Evolutionary conservation across 768 basidiomycete species (phyloP), one percentile per base, ranked within the genome.

Genomic region (Boletus coccyginus): DNA sequence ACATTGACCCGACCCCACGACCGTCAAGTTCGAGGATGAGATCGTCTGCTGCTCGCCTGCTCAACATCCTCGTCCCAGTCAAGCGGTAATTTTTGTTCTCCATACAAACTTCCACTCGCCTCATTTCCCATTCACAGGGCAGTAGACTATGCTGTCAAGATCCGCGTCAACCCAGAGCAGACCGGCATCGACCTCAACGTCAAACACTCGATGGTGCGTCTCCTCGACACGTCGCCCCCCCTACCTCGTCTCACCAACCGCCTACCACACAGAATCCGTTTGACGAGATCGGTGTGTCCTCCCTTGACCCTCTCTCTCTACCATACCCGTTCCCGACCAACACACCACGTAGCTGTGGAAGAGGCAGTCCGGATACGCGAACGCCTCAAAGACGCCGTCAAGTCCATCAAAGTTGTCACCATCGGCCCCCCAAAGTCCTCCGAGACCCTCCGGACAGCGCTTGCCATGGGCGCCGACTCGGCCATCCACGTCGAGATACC

Each of bases 101-200:
- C 12, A 4, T 19, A n/a, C 16, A 16, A 21, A 29, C 17, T 8
- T 21, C 31, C 1, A 13, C 53, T 66, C 46, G 66, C 21, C 11
- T 46, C 5, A 19, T 29, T 16, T 53, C 12, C 12, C n/a, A 9
- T 44, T 4, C 13, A 21, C 49, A 97, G 92, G 60, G 87, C 91
- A 50, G 90, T 99, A 50, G 97, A 98, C 77, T 99, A 92, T 85
- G 90, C 94, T 5, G 94, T 96, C 74, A 98, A 98, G 81, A 97
- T 99, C 76, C 90, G 96, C 50, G 93, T 99, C 48, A 96, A 96
- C 70, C 84, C 94, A 7, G 86, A 90, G 62, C 93, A 97, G 68
- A 97, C 94, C 36, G 97, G 94, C 14, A 85, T 99, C 41, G 96
- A 99, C 78, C 87, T 91, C 53, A 94, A 89, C 72, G 96, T 97